Conservation (phyloP, 2,329 filamentous ascomycete genomes). For the Cytospora piceae region DNA sequence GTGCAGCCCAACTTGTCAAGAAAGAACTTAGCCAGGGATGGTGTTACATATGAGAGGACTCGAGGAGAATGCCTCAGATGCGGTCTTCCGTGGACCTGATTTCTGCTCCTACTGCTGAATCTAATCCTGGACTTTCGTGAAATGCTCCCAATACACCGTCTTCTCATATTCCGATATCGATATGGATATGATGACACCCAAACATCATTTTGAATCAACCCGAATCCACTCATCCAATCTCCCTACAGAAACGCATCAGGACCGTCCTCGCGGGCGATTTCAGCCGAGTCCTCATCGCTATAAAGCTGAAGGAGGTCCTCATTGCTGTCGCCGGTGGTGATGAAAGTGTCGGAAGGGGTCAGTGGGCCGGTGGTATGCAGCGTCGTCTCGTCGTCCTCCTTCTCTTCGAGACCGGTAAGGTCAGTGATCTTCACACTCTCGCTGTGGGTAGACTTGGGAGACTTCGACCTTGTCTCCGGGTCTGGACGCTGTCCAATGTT, state of each 20-base stretch:
- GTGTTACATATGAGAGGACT: background rate
- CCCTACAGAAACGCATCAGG: slow-evolving; percentile 21
- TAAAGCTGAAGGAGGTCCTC: slow-evolving; percentile 27
- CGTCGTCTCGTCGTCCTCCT: slow-evolving; percentile 4
- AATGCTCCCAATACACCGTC: background rate
- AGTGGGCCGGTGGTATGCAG: background rate
- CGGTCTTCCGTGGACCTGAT: background rate
- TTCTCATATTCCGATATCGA: background rate
- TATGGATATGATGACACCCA: background rate
- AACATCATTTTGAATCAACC: background rate
- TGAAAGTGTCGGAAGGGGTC: slow-evolving; percentile 12
- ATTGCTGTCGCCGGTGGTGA: slow-evolving; percentile 17
- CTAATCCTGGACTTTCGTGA: background rate
- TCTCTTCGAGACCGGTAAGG: background rate
- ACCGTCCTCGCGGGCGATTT: background rate
- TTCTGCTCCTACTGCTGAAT: background rate
- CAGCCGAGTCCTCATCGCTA: slow-evolving; percentile 1
- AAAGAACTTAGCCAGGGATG: background rate
- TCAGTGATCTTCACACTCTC: background rate
- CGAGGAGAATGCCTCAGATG: background rate
- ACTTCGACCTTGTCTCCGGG: background rate
- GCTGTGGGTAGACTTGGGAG: background rate
- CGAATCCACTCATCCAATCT: background rate
- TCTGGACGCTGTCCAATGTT: slow-evolving; percentile 43
- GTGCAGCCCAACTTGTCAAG: background rate